phyloP scores from a whole-genome alignment of 192 early-diverging fungal species.

The Coemansia sp. region DNA sequence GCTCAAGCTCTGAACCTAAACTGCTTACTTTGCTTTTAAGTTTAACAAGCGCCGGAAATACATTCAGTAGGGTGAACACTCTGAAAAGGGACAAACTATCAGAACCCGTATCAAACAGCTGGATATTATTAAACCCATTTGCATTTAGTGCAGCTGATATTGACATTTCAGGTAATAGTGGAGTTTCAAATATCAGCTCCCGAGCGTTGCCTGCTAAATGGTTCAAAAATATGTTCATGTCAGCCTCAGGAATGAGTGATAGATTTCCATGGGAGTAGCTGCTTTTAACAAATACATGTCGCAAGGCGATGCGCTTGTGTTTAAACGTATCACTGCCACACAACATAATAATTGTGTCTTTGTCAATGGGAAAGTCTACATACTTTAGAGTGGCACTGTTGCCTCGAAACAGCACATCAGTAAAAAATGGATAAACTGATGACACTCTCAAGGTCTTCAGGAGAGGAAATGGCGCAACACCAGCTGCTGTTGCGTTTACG shows the following conservation, averaged over 20 bases:
- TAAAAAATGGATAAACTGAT: conserved; percentile 5
- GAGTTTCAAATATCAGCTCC: neutral
- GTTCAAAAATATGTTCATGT: neutral
- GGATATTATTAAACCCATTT: neutral
- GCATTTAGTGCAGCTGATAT: neutral
- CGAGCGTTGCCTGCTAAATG: neutral
- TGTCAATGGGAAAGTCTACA: neutral
- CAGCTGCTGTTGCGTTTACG: neutral
- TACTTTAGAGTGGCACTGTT: conserved; percentile 12
- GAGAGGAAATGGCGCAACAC: neutral
- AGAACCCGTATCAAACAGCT: neutral
- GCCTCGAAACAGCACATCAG: conserved; percentile 16
- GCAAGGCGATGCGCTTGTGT: neutral
- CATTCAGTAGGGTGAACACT: neutral
- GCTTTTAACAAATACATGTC: neutral
- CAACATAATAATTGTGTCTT: neutral
- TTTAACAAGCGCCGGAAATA: neutral
- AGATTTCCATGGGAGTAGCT: neutral
- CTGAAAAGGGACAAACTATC: neutral
- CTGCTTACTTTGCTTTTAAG: neutral
- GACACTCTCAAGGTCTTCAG: neutral
- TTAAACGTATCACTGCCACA: neutral
- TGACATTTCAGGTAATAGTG: neutral
- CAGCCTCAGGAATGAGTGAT: neutral
- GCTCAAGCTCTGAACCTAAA: neutral